Evolutionary conservation across 768 basidiomycete genomes (phyloP).

Genomic region (Favolaschia claudopus): DNA sequence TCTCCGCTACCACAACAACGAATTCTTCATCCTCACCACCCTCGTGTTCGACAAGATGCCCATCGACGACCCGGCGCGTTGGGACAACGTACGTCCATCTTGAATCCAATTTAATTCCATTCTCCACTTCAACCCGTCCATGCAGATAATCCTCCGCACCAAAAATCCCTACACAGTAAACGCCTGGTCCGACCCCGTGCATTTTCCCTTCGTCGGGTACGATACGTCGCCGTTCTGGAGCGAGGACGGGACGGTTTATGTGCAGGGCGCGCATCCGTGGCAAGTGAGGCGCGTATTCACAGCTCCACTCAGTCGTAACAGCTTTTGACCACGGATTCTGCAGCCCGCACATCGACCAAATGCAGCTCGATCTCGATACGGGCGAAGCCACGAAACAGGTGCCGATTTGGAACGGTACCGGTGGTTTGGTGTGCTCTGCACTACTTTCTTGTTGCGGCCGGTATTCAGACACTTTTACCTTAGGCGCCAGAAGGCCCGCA

Average conservation of each 20-base stretch:
- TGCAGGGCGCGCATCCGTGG: constrained; percentile 37
- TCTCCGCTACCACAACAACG: constrained; percentile 31
- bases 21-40: constrained; percentile 35
- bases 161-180: constrained; percentile 27
- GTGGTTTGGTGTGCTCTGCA: constrained; percentile 23
- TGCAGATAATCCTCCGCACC: constrained; percentile 31
- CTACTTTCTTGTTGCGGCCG: too few relatives aligned
- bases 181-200: constrained; percentile 41
- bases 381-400: constrained; percentile 29
- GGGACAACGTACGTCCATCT: constrained; percentile 30
- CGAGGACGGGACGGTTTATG: constrained; percentile 37
- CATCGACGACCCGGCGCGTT: constrained; percentile 28
- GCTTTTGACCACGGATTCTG: neutral
- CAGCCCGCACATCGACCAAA: constrained; percentile 35
- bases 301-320: neutral
- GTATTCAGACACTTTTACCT: neutral
- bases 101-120: neutral
- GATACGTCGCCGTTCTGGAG: constrained; percentile 44
- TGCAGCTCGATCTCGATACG: constrained; percentile 31
- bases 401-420: constrained; percentile 35
- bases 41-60: constrained; percentile 33
- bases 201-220: constrained; percentile 42
- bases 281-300: constrained; percentile 24
- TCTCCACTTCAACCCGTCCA: neutral
- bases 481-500: constrained; percentile 38